Evolutionary conservation across 345 rosid species (phyloP), one percentile per base, ranked within the genome.

Genomic region (Pseudoturritis turrita): DNA sequence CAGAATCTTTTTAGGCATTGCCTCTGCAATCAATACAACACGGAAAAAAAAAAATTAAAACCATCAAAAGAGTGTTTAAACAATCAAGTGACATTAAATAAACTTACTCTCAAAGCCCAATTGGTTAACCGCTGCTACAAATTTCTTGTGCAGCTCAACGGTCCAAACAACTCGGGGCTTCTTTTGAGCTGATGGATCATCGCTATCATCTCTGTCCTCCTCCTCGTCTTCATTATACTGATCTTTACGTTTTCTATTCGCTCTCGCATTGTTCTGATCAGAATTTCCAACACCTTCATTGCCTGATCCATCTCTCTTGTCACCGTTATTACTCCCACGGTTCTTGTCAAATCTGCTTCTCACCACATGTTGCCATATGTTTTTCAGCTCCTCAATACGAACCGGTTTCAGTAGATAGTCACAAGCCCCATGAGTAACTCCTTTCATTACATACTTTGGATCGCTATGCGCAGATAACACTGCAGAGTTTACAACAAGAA

Each of bases 91-190:
- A 59, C 50, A 59, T 43, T 54, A 67, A 15, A 50, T 2, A 35
- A 67, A 78, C 94, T 78, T 79, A 95, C 99, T 95, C 61, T 92
- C 98, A 78, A 81, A 79, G 50, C 99, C 96, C 68, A 92, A 73
- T 62, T 95, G 98, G 66, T 88, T 72, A 81, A 95, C 97, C 3
- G 97, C 97, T 0, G 83, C 79, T 26, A 89, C 86, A 80, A 95
- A 95, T 70, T 95, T 92, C 83, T 75, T 79, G 55, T 95, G 99
- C 56, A 91, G 73, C 63, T 92, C 98, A 0, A 71, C 83, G 0
- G 97, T 87, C 99, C 98, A 95, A 58, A 86, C 96, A 72, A 92
- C 92, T 43, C 97, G 88, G 53, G 96, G 88, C 84, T 87, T 90
- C 87, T 95, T 95, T 67, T 85, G 92, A 37, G 83, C 65, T 9